Conservation (phyloP, 116 monocot species). For the Papilionanthe hybrid region DNA sequence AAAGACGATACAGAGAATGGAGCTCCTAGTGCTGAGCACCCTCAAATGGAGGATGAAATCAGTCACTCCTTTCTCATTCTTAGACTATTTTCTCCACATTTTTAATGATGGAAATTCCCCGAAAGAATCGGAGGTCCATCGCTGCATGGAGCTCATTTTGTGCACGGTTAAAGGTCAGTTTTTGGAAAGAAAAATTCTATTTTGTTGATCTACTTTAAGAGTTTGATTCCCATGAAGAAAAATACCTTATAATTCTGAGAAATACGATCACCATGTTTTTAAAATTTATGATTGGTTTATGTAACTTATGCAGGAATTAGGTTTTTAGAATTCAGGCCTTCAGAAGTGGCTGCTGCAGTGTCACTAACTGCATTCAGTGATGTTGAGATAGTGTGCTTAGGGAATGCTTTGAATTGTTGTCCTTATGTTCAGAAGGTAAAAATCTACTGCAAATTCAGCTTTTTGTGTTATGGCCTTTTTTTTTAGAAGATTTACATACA, state of each 20-base stretch:
- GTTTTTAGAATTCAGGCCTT: conserved; percentile 57
- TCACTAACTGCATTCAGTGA: conserved; percentile 27
- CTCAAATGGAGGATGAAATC: conserved; percentile 48
- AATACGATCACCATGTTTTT: no score
- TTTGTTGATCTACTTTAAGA: no score
- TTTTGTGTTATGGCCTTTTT: no score
- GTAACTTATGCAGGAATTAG: conserved; percentile 15
- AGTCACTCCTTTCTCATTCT: conserved; percentile 40
- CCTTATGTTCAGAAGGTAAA: conserved; percentile 39
- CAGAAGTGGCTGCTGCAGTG: conserved; percentile 71
- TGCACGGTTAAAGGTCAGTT: conserved; percentile 24
- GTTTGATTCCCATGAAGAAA: no score
- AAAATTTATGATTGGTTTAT: not conserved
- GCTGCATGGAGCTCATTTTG: conserved; percentile 21
- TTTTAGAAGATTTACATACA: no score
- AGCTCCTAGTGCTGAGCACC: conserved; percentile 31
- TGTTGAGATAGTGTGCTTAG: not conserved
- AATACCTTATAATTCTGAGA: no score
- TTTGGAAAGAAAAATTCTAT: not conserved
- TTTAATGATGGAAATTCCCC: conserved; percentile 16
- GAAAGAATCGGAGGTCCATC: conserved; percentile 1
- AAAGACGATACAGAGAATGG: conserved; percentile 37
- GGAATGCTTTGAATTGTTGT: conserved; percentile 18
- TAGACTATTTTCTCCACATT: conserved; percentile 29
- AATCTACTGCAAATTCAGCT: not conserved